Conservation (phyloP, 345 rosid species). For the Acer yangbiense region DNA sequence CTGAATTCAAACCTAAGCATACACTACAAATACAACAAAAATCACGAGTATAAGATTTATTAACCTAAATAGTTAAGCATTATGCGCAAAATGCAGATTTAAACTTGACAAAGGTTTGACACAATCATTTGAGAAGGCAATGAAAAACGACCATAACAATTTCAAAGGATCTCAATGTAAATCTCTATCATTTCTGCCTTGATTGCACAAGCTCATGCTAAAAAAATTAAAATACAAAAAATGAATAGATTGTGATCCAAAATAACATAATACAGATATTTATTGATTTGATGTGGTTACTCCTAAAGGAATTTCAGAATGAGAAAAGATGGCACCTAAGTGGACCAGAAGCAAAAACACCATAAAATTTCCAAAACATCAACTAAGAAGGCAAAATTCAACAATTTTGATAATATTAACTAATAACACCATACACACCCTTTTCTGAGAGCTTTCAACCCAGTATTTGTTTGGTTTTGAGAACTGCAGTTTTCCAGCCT, state of each 20-base stretch:
- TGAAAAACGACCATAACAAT: neutral
- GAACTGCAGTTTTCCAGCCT: slow-evolving; percentile 74
- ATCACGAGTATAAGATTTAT: neutral
- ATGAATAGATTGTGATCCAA: neutral
- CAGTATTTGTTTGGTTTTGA: slow-evolving; percentile 76
- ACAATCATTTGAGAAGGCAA: neutral
- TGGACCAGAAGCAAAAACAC: neutral
- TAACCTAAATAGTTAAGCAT: neutral
- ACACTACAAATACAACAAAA: too few relatives aligned
- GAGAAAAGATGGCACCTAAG: neutral
- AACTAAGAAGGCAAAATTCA: neutral
- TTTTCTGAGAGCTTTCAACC: slow-evolving; percentile 81
- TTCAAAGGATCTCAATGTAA: neutral
- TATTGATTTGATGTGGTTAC: neutral
- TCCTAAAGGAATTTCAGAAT: neutral
- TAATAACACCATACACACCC: slow-evolving; percentile 47
- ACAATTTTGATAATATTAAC: neutral
- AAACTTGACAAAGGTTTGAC: neutral
- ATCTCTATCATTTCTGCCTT: neutral
- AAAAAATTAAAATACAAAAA: neutral
- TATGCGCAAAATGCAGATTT: neutral
- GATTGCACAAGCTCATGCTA: slow-evolving; percentile 3
- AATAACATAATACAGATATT: neutral
- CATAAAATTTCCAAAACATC: neutral
- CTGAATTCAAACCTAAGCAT: neutral